A percentile compares a stretch with the other conserved stretches of the same genome.
phyloP scores from a whole-genome alignment of 805 yeast species.

The Candida nemodendra region DNA sequence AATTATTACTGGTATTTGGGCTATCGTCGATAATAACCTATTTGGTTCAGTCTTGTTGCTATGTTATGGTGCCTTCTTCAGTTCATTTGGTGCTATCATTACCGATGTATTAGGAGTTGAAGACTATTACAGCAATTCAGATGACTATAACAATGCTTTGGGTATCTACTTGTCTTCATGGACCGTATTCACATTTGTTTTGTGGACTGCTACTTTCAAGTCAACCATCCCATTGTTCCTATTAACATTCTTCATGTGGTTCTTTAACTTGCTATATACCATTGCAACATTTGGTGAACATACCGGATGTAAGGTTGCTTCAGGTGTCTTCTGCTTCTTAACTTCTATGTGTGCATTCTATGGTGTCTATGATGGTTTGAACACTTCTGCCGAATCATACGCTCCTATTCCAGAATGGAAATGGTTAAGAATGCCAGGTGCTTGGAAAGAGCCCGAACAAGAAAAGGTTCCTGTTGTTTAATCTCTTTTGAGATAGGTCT shows the following conservation, averaged over 20 bases:
- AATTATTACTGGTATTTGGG: constrained; percentile 47
- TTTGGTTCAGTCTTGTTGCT: constrained; percentile 49
- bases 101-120: constrained; percentile 43
- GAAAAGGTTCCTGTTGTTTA: constrained; percentile 17
- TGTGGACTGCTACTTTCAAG: constrained; percentile 43
- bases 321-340: constrained; percentile 44
- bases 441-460: constrained; percentile 25
- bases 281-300: constrained; percentile 40
- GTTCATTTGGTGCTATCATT: constrained; percentile 44
- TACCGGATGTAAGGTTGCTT: constrained; percentile 33
- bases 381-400: constrained; percentile 26
- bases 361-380: constrained; percentile 42
- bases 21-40: constrained; percentile 44
- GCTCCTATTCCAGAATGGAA: constrained; percentile 27
- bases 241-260: constrained; percentile 39
- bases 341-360: constrained; percentile 42
- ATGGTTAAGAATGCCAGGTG: constrained; percentile 33
- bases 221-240: constrained; percentile 40
- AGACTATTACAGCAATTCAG: constrained; percentile 36
- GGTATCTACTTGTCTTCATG: constrained; percentile 48
- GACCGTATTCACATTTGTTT: constrained; percentile 46
- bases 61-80: constrained; percentile 51
- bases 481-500: neutral
- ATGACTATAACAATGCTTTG: constrained; percentile 39
- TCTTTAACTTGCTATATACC: constrained; percentile 42